phyloP scores from a whole-genome alignment of 345 rosid species.

The Pugionium cornutum region DNA sequence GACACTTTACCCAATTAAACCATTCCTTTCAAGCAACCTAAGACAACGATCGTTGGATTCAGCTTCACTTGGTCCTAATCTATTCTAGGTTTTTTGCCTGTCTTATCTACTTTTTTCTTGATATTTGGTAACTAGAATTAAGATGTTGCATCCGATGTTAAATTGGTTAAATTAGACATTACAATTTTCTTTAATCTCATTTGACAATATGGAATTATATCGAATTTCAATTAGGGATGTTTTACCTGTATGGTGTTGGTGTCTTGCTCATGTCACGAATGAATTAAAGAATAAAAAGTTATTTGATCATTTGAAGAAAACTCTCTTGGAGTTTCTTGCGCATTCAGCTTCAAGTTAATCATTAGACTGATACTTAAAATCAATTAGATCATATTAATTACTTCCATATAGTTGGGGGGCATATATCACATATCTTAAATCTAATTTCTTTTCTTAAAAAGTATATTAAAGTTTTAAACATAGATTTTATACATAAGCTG shows the following conservation, averaged over 20 bases:
- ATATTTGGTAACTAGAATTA: constrained; percentile 24
- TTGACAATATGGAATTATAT: not conserved
- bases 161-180: constrained; percentile 3
- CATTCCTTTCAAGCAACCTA: constrained; percentile 44
- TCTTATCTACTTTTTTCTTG: not conserved
- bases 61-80: constrained; percentile 9
- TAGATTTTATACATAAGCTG: too few species aligned
- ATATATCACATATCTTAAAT: too few species aligned
- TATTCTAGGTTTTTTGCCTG: not conserved
- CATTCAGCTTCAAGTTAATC: not conserved
- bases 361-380: not conserved
- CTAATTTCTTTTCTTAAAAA: too few species aligned
- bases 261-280: constrained; percentile 17
- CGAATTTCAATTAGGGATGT: constrained; percentile 11
- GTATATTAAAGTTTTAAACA: too few species aligned
- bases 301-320: not conserved
- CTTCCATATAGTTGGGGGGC: not conserved
- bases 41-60: constrained; percentile 31
- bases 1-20: constrained; percentile 39
- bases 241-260: constrained; percentile 22
- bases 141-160: constrained; percentile 29
- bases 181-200: not conserved
- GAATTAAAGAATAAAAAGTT: not conserved
- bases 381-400: not conserved
- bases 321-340: not conserved